Evolutionary conservation across 2,329 filamentous ascomycete species (phyloP).

Genomic region (Cercospora berteroae): DNA sequence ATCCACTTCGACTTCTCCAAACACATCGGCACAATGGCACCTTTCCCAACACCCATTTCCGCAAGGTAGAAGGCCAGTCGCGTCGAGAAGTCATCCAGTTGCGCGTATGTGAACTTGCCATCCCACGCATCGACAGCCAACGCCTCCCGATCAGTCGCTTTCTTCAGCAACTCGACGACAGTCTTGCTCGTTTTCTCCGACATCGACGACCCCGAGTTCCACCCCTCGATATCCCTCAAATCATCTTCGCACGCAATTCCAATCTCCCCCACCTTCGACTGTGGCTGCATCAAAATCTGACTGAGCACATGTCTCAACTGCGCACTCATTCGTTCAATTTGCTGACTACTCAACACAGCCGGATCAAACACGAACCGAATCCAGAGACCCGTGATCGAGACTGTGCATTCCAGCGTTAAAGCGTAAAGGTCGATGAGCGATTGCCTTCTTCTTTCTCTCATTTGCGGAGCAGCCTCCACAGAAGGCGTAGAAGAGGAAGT

Average conservation of each 20-base stretch:
- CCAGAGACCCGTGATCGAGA: constrained; percentile 11
- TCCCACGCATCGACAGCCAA: constrained; percentile 33
- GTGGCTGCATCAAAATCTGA: constrained; percentile 15
- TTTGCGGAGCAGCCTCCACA: not conserved
- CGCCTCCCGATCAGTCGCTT: constrained; percentile 22
- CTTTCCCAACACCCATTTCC: not conserved
- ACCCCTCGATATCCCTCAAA: constrained; percentile 24
- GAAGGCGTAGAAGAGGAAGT: not conserved
- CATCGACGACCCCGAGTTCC: constrained; percentile 16
- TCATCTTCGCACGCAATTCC: constrained; percentile 16
- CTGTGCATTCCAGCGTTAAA: constrained; percentile 9
- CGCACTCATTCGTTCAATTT: constrained; percentile 5
- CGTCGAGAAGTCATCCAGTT: constrained; percentile 25
- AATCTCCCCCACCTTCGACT: constrained; percentile 8
- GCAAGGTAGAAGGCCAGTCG: constrained; percentile 8
- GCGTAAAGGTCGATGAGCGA: constrained; percentile 6
- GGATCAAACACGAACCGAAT: constrained; percentile 10
- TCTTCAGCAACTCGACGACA: constrained; percentile 26
- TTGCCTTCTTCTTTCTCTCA: constrained; percentile 3
- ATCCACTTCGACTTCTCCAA: constrained; percentile 34
- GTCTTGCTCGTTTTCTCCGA: constrained; percentile 15
- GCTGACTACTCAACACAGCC: constrained; percentile 4
- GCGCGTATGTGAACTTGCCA: constrained; percentile 30
- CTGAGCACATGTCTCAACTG: constrained; percentile 14
- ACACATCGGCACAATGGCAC: constrained; percentile 24